These are phyloP conservation scores for Xylariaceae sp. DNA, from an alignment of 2,329 filamentous ascomycete genomes.

Conservation along the genomic window DNA sequence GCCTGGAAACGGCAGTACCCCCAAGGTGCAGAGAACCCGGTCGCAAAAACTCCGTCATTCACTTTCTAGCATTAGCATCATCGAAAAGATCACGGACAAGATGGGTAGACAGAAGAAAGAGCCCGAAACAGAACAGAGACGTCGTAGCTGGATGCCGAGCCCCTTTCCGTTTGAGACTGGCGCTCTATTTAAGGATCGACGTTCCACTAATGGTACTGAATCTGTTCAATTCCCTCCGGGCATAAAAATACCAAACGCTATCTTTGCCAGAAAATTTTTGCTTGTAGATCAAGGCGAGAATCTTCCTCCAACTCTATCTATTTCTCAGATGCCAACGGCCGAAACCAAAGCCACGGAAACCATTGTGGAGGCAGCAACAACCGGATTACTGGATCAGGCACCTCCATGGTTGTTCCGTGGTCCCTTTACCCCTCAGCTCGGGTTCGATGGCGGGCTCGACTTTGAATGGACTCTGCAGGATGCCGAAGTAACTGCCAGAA, in stretches of 20 bases:
- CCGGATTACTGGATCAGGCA: slow-evolving; percentile 26
- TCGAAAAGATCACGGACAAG: slow-evolving; percentile 23
- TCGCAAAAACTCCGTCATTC: slow-evolving; percentile 21
- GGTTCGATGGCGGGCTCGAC: slow-evolving; percentile 45
- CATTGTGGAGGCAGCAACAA: slow-evolving; percentile 27
- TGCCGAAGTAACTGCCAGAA: slow-evolving; percentile 15
- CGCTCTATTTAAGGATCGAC: slow-evolving; percentile 19
- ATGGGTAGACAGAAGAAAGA: slow-evolving; percentile 19
- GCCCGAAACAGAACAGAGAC: slow-evolving; percentile 21
- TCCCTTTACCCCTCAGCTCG: slow-evolving; percentile 45
- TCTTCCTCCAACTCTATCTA: slow-evolving; percentile 33
- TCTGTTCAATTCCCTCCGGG: slow-evolving; percentile 34
- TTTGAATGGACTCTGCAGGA: slow-evolving; percentile 35
- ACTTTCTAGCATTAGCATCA: slow-evolving; percentile 20
- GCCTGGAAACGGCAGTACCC: slow-evolving; percentile 19
- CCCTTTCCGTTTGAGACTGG: slow-evolving; percentile 22
- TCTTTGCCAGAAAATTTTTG: slow-evolving; percentile 43
- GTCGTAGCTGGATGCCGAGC: slow-evolving; percentile 29
- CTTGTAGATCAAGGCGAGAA: slow-evolving; percentile 33
- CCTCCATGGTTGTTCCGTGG: slow-evolving; percentile 36
- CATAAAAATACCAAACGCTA: slow-evolving; percentile 41
- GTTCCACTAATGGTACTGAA: slow-evolving; percentile 5
- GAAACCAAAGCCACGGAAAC: slow-evolving; percentile 41
- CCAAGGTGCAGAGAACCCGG: slow-evolving; percentile 12
- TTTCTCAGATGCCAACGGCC: slow-evolving; percentile 40